Evolutionary conservation across 2,329 filamentous ascomycete genomes (phyloP), one percentile per base, ranked within the genome.

Genomic region (Aspergillus puulaauensis): DNA sequence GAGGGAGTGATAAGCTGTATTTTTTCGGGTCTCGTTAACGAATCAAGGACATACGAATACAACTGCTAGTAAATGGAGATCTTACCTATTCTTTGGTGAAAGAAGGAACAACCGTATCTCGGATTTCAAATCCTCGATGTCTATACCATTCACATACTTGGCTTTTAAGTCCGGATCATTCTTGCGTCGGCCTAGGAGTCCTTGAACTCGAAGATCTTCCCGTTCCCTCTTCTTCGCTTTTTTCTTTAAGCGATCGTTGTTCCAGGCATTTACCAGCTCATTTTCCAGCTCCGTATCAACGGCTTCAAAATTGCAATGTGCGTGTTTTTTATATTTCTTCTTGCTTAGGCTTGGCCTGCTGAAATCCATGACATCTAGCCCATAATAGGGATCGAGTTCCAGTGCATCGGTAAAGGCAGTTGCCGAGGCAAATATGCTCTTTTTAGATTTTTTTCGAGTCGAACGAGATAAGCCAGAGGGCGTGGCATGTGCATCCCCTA

Each of bases 331-430:
- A 71, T 90, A 91, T 63, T 82, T 79, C 67, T 85, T 88, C 61
- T 82, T 85, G 55, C 81, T 83, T 6, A 92, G 72, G 53, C 86
- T 91, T 1, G 87, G 86, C 24, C 87, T 82, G 15, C 90, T 83
- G 75, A 90, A 91, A 67, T 96, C 90, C 88, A 95, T 93, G 45
- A 96, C 79, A 68, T 96, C 91, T 62, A 96, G 88, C 8, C 86
- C 89, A 59, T 88, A 86, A 60, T 86, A 83, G 2, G 83, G 82
- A 62, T 84, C 82, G 61, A 77, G 73, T n/a, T 86, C 83, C 2
- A 86, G 74, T 0, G 80, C 79, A 68, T 86, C 84, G 3, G 83
- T 84, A 64, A 87, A 80, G 15, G 80, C 77, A 46, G 78, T 78
- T 6, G 84, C 85, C 39, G 80, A 79, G 15, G 82, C 81, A 65